Base-by-base conservation (phyloP, 2,329 filamentous ascomycete genomes). In the Venturia carpophila region DNA sequence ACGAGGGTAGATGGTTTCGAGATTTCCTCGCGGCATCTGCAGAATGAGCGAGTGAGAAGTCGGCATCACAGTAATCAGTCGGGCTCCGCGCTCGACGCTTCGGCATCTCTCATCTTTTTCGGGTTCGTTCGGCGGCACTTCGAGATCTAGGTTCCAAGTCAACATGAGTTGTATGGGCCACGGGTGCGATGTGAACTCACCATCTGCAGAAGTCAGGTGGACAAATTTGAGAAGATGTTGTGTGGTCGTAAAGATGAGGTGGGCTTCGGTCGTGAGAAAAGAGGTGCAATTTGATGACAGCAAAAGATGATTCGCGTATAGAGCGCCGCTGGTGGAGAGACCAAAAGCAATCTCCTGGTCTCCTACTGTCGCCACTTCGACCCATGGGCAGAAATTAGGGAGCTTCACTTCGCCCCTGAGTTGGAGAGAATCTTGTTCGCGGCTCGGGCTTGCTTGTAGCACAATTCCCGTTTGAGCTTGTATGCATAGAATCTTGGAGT, bases 211-310 rank as follows among this genome's bases (percentile, higher is more conserved):
- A 3, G 84, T 82, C 61, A 97, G 78, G 74, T 99, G 93, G 17
- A 97, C 87, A 75, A 97, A 97, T 75, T 99, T 99, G 68, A 99
- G 81, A 3, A 97, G 81, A 74, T 97, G 92, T 68, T 92, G 92
- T 67, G 88, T 92, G 0, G 94, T 99, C 0, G 94, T 99, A 72
- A 93, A 92, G 66, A 97, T 86, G 17, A 99, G 80, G 78, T 97
- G 93, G 24, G 86, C 85, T 0, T 87, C 81, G 0, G 93, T 96
- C 34, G 92, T 78, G 6, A 92, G 74, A 70, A 96, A 97, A 0
- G 94, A 99, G 0, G 93, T 97, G 75, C 92, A 96, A 70, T 94
- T 96, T 74, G 90, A 91, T 17, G 87, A 85, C 56, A 97, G 78
- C 5, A 89, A 79, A 19, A 83, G 84, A 3, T 87, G 85, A 72